Evolutionary conservation across 148 eudicot genomes (phyloP).

Genomic region (Gaultheria prostrata): DNA sequence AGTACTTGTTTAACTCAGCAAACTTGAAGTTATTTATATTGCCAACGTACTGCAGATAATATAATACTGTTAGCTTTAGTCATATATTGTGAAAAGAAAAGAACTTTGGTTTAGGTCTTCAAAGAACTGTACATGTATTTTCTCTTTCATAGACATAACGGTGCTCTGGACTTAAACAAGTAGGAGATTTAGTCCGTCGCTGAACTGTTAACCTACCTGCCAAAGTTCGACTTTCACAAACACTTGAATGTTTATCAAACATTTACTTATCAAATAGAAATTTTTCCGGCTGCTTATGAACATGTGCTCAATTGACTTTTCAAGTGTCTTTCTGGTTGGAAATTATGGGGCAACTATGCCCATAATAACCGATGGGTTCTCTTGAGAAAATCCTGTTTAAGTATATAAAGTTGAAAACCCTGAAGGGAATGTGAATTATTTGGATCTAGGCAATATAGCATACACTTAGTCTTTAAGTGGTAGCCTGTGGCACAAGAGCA

Average conservation of each 20-base stretch:
- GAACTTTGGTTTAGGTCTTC: conserved; percentile 7
- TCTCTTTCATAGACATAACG: background rate
- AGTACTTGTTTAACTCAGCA: background rate
- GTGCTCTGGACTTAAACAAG: background rate
- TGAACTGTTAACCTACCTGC: background rate
- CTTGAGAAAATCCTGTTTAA: background rate
- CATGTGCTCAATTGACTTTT: background rate
- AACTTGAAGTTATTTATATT: background rate
- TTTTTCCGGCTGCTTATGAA: background rate
- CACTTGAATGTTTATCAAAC: background rate
- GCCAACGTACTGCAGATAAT: background rate
- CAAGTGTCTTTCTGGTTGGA: background rate
- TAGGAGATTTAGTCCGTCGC: background rate
- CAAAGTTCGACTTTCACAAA: background rate
- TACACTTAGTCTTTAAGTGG: background rate
- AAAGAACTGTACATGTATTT: background rate
- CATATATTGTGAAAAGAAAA: background rate
- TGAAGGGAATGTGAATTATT: background rate
- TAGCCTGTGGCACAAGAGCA: background rate
- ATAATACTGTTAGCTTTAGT: background rate
- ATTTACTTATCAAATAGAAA: background rate
- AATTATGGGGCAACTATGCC: background rate
- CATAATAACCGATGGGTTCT: background rate
- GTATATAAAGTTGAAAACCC: background rate
- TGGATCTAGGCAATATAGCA: background rate